Percentiles rank a stretch among this genome's conserved stretches.
Conservation (phyloP, 352 stramenopile genomes). For the Poterioochromonas sp. region DNA sequence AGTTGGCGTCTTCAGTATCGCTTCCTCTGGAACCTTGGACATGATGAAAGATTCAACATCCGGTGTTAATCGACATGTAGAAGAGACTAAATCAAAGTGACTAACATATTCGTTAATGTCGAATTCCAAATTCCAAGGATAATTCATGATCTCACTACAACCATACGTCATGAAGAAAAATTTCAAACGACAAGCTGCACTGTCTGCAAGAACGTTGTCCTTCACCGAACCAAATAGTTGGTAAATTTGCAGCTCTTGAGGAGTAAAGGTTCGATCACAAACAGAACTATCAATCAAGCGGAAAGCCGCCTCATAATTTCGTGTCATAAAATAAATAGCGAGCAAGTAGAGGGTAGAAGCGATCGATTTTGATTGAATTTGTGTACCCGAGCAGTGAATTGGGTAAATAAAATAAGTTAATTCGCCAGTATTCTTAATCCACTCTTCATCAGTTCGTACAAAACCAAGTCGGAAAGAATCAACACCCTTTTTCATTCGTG, state of each 20-base stretch:
- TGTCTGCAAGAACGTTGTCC: constrained; percentile 86
- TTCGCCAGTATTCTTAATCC: constrained; percentile 69
- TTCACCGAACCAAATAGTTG: constrained; percentile 84
- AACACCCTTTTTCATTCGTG: constrained; percentile 31
- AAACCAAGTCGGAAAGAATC: constrained; percentile 65
- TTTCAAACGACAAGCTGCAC: constrained; percentile 85
- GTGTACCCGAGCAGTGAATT: constrained; percentile 86
- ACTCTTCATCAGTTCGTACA: constrained; percentile 67
- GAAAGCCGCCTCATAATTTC: constrained; percentile 86
- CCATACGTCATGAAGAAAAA: constrained; percentile 67
- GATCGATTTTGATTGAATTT: constrained; percentile 85
- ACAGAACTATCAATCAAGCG: constrained; percentile 89
- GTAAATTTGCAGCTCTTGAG: constrained; percentile 93
- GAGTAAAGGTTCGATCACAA: constrained; percentile 83
- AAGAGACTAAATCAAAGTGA: constrained; percentile 76
- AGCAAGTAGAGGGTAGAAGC: constrained; percentile 95
- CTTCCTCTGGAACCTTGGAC: constrained; percentile 55
- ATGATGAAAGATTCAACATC: constrained; percentile 88
- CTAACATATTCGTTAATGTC: constrained; percentile 75
- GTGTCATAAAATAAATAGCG: constrained; percentile 86
- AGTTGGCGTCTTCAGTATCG: constrained; percentile 59
- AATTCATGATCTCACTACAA: constrained; percentile 77
- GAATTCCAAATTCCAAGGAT: constrained; percentile 64
- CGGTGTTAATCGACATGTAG: constrained; percentile 76
- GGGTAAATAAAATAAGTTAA: constrained; percentile 93